Evolutionary conservation across 2,329 filamentous ascomycete genomes (phyloP).

Genomic region (Colletotrichum orchidophilum): DNA sequence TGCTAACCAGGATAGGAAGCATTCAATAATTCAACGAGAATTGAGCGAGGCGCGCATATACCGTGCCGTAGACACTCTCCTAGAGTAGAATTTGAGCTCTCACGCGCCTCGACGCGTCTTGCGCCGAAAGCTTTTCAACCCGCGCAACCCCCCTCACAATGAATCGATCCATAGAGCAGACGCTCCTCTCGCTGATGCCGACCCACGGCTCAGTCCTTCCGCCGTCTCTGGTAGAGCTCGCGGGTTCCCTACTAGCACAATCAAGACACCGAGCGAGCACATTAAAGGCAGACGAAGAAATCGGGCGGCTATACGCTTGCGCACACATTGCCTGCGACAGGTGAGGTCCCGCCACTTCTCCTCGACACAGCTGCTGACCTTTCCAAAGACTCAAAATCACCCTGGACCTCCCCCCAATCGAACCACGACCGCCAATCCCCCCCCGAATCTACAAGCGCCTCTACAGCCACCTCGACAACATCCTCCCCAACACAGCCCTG

Average conservation of each 20-base stretch:
- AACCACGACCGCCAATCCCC: constrained; percentile 79
- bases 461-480: constrained; percentile 80
- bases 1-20: not conserved
- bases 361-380: not conserved
- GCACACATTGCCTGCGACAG: constrained; percentile 90
- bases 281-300: constrained; percentile 86
- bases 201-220: constrained; percentile 75
- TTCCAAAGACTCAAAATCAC: constrained; percentile 74
- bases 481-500: constrained; percentile 61
- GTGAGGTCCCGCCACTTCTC: constrained; percentile 50
- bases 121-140: constrained; percentile 3
- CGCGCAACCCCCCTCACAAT: constrained; percentile 53
- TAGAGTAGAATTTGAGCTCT: not conserved
- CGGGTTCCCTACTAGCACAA: constrained; percentile 79
- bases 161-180: constrained; percentile 79
- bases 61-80: not conserved
- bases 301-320: constrained; percentile 85
- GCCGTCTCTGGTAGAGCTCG: constrained; percentile 74
- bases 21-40: not conserved
- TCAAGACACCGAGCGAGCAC: constrained; percentile 80
- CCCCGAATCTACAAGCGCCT: constrained; percentile 86
- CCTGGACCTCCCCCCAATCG: constrained; percentile 80
- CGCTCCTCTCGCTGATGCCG: constrained; percentile 78
- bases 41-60: not conserved
- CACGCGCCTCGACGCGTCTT: constrained; percentile 27